Base-by-base conservation (phyloP, 768 basidiomycete species). In the Boletus eberwhitei region DNA sequence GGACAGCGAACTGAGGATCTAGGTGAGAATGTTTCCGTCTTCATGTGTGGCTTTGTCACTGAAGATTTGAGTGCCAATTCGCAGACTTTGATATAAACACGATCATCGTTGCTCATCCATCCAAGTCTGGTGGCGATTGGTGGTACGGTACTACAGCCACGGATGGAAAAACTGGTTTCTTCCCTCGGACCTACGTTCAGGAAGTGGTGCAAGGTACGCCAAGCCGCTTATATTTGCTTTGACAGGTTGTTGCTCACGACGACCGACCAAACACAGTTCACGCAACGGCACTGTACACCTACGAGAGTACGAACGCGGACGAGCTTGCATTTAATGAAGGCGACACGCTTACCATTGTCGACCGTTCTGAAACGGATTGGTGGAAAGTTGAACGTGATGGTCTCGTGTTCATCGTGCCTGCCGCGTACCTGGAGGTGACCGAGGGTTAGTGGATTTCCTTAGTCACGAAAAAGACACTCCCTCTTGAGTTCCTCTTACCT, bases 311-410 rank as follows among this genome's bases (percentile, higher is more conserved):
- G 40, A 87, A 82, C 55, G 64, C 82, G 16, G 94, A 98, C 60
- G 94, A 98, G 67, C 76, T 95, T n/a, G 77, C 90, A 1, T 91
- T 98, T 67, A 73, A 73, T 8, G 93, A 93, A 72, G 93, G 90
- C 54, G 90, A 96, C 53, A 68, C 73, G 34, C 73, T 98, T 37
- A 77, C 77, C 8, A 84, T 99, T 58, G 80, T 98, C 53, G 97
- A 99, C 66, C 81, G 73, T 44, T 80, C 80, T 50, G 97, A 98
- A 61, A 78, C 75, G 49, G 90, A 91, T 63, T 98, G 97, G 97
- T 98, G 92, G 92, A 98, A 95, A 76, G 88, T 87, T 37, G 95
- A 98, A 74, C 81, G 82, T 64, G 84, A 81, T 45, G 96, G 96
- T 21, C 72, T 86, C 57, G 85, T 97, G 49, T 90, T 88, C 74